Base-by-base conservation (phyloP, 192 early-diverging fungal genomes). In the Umbelopsis ramanniana region DNA sequence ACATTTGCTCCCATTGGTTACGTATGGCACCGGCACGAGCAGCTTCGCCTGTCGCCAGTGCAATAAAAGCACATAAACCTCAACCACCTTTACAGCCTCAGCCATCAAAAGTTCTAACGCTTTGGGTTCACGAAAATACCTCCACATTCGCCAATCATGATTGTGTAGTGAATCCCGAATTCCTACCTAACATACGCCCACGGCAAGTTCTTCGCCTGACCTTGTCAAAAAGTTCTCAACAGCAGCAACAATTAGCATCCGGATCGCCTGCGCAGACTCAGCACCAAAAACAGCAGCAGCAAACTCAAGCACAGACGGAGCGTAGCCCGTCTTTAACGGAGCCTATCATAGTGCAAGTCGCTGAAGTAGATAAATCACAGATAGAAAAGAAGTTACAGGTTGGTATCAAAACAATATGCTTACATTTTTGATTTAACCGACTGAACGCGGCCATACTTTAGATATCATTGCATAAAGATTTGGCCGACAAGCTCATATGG, bases 111-210 rank as follows among this genome's bases (percentile, higher is more conserved):
- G 68, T 77, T 22, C 53, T 76, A 19, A 76, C 67, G 19, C 77
- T 86, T 22, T 77, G 80, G 86, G 82, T 92, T 7, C 90, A 93
- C 72, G 82, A 84, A 46, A 83, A 85, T 9, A 53, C 78, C 21
- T 63, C 57, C 19, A 22, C 8, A 29, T 88, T 82, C 73, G 57
- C 57, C 11, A 75, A 77, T 45, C 82, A 82, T 38, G 89, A 93
- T 33, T 73, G 92, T 37, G 74, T 93, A 23, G 74, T 93, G 33
- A 91, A 91, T 67, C 89, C 90, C 0, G 84, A 90, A 53, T 78
- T 72, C 52, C 86, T 93, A 52, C 83, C 86, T 0, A 81, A 74
- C 10, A 67, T 87, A 9, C 67, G 75, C 26, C 72, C 78, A 7
- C 87, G 87, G 40, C 89, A 91, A 74, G 68, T 91, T 29, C 79